phyloP scores from a whole-genome alignment of 495 filamentous ascomycete genomes.

The Aspergillus campestris region DNA sequence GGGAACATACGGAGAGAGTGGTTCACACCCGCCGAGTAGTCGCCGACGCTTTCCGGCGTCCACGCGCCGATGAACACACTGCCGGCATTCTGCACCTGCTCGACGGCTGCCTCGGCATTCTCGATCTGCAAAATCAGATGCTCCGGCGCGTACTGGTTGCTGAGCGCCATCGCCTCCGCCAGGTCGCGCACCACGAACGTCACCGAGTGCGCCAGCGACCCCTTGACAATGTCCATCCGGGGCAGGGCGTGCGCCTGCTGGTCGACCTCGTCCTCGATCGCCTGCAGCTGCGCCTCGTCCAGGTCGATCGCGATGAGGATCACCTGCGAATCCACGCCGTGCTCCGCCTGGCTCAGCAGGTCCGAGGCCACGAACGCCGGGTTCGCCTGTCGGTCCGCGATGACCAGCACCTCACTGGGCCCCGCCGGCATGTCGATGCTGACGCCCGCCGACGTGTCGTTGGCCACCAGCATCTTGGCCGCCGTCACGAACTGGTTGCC shows the following conservation, averaged over 20 bases:
- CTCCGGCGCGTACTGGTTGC: constrained; percentile 95
- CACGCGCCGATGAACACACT: constrained; percentile 92
- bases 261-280: constrained; percentile 88
- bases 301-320: constrained; percentile 83
- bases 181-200: constrained; percentile 75
- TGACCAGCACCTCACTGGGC: constrained; percentile 89
- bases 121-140: constrained; percentile 88
- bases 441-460: constrained; percentile 90
- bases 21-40: constrained; percentile 96
- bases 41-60: constrained; percentile 95
- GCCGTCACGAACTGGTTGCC: constrained; percentile 99
- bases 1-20: constrained; percentile 81
- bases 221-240: constrained; percentile 83
- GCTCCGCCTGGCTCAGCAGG: constrained; percentile 90
- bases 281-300: constrained; percentile 56
- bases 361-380: constrained; percentile 95
- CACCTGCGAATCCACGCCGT: constrained; percentile 92
- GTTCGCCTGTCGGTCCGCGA: constrained; percentile 85
- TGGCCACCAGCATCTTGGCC: constrained; percentile 94
- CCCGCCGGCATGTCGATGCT: constrained; percentile 98
- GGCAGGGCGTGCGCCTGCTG: constrained; percentile 81
- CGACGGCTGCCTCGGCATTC: constrained; percentile 61
- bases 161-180: constrained; percentile 75
- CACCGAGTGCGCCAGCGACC: constrained; percentile 84
- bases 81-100: constrained; percentile 83